phyloP scores from a whole-genome alignment of 192 early-diverging fungal genomes.

The Irineochytrium annulatum region DNA sequence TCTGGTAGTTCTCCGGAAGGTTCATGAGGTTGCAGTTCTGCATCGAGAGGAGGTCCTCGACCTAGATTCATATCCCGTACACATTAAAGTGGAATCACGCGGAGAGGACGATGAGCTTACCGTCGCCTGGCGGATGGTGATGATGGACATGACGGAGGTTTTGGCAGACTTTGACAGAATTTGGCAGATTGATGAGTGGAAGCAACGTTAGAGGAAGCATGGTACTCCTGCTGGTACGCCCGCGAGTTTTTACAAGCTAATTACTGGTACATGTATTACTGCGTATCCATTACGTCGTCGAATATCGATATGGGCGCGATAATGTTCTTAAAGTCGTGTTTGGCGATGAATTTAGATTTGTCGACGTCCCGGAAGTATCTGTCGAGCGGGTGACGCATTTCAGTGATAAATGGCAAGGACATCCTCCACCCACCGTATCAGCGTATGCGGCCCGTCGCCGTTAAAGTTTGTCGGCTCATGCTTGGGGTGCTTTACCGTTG shows the following conservation, averaged over 20 bases:
- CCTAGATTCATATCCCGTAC: conserved; percentile 44
- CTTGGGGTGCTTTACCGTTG: conserved; percentile 16
- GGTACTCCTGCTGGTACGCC: too few relatives aligned
- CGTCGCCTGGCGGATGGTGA: background rate
- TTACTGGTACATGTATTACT: too few relatives aligned
- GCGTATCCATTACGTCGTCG: conserved; percentile 19
- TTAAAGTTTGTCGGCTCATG: conserved; percentile 24
- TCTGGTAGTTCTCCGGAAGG: conserved; percentile 98
- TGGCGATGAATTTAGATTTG: conserved; percentile 3
- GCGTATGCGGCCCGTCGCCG: conserved; percentile 28
- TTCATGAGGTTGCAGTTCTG: conserved; percentile 97
- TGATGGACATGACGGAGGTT: background rate
- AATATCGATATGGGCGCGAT: conserved; percentile 17
- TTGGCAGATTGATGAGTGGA: too few relatives aligned
- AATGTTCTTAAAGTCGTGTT: conserved; percentile 21
- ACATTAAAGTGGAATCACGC: background rate
- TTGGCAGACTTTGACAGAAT: too few relatives aligned
- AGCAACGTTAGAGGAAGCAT: too few relatives aligned
- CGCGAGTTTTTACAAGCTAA: too few relatives aligned
- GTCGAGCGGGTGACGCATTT: background rate
- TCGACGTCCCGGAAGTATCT: conserved; percentile 9
- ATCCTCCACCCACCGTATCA: background rate
- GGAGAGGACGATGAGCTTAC: background rate
- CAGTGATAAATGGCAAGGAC: background rate
- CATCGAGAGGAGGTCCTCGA: conserved; percentile 86